Base-by-base conservation (phyloP, 148 eudicot species). In the Amaranthus cruentus region DNA sequence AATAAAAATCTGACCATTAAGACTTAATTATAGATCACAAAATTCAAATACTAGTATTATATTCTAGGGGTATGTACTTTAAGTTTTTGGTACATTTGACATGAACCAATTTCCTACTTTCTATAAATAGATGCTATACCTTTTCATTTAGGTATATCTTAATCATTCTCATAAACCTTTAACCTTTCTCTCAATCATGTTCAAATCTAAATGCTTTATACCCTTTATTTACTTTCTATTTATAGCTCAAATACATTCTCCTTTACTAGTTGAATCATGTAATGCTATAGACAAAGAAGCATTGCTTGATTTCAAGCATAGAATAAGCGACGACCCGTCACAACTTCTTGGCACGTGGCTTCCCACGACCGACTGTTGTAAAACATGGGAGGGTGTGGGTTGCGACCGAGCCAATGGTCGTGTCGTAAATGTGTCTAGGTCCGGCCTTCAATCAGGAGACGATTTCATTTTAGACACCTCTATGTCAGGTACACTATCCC, bases 321-420 rank as follows among this genome's bases (percentile, higher is more conserved):
- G 54, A 60, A 86, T 91, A 88, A 86, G 87, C 52, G 67, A 67
- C 6, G 97, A 91, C 74, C 94, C 94, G 0, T 87, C 89, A 6
- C 58, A 69, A 0, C 77, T 89, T 9, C 79, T 91, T 9, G 3
- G 69, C 6, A 28, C 91, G 52, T 91, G 97, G 97, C 68, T 64
- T 47, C 53, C 87, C 21, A 3, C 84, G 72, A 81, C 87, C 6
- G 89, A 91, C 73, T 91, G 97, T 82, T 91, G 97, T 86, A 71
- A 60, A 51, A 3, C 82, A 9, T 91, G 97, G 97, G 82, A 76
- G 0, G 97, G 97, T 42, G 60, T 91, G 12, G 76, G 80, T 8
- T 91, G 97, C 55, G 82, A 91, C 57, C 47, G 73, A 53, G 6
- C 76, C 80, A 68, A 84, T 44, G 85, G 85, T 54, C 69, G 90